Evolutionary conservation across 768 basidiomycete genomes (phyloP).

Genomic region (Pisolithus marmoratus): DNA sequence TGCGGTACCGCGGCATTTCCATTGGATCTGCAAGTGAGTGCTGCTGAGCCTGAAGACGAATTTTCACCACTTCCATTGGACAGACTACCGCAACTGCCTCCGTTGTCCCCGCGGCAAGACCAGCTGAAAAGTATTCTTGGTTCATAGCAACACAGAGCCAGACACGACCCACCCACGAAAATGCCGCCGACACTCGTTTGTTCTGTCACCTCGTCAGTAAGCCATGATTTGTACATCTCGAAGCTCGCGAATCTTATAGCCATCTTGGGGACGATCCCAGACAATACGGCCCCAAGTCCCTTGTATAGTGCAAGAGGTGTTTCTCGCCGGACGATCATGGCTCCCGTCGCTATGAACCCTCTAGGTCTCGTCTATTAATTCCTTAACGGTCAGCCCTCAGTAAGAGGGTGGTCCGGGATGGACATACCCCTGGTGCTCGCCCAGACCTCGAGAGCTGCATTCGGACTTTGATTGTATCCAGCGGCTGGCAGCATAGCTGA

Average conservation of each 20-base stretch:
- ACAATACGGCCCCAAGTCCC: slow-evolving; percentile 92
- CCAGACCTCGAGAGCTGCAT: slow-evolving; percentile 95
- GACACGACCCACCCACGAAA: slow-evolving; percentile 65
- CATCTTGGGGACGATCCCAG: slow-evolving; percentile 99
- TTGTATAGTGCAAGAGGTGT: slow-evolving; percentile 97
- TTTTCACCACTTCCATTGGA: slow-evolving; percentile 99
- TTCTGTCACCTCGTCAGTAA: slow-evolving; percentile 73
- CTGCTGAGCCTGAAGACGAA: slow-evolving; percentile 93
- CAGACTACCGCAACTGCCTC: slow-evolving; percentile 94
- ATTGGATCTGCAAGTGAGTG: slow-evolving; percentile 96
- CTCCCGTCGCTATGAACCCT: slow-evolving; percentile 88
- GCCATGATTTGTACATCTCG: slow-evolving; percentile 84
- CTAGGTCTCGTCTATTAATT: slow-evolving; percentile 79
- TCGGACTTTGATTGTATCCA: slow-evolving; percentile 99
- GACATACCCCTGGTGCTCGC: slow-evolving; percentile 72
- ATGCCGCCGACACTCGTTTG: slow-evolving; percentile 74
- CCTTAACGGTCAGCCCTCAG: not conserved
- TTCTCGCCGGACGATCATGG: slow-evolving; percentile 82
- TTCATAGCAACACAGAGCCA: not conserved
- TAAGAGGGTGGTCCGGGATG: not conserved
- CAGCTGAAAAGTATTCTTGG: slow-evolving; percentile 47
- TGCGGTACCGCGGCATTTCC: slow-evolving; percentile 89
- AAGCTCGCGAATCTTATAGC: slow-evolving; percentile 98
- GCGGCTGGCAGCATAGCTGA: slow-evolving; percentile 80
- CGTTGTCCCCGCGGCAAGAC: slow-evolving; percentile 90